Base-by-base conservation (phyloP, 805 yeast genomes). In the Lipomyces yamadae region DNA sequence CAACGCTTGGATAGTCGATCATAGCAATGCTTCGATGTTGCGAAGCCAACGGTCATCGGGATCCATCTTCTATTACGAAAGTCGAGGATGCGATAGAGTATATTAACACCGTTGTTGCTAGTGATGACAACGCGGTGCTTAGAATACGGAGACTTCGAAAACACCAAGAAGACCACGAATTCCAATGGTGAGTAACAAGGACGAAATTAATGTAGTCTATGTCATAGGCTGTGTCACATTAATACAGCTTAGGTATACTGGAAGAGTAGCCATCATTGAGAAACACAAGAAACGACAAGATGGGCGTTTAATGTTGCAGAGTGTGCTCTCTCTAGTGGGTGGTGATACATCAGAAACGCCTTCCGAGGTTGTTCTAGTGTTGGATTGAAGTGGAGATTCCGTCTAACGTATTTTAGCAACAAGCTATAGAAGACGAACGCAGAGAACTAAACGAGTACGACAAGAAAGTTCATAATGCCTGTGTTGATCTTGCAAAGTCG, bases 111-210 rank as follows among this genome's bases (percentile, higher is more conserved):
- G 24, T n/a, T 1, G 37, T 68, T 8, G 52, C 42, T 4, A n/a
- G 15, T 5, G 64, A 65, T 35, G 52, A 7, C 10, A 24, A 18
- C 7, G 42, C 37, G 2, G 33, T 64, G 6, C 24, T 48, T 4
- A 62, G 70, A 32, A 50, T 67, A n/a, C 55, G 39, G 45, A 54
- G 52, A 7, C 58, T 67, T 66, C 35, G 54, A 50, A 39, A 60
- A 30, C 67, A 68, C 32, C 71, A 68, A 33, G 65, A 67, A 13
- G 68, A 58, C 5, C 70, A 68, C 37, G 71, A 68, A 35, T 54
- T 45, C 45, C 67, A 58, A 57, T 68, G 71, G 71, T 67, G 29
- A 5, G 53, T 11, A 33, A 55, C 8, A 2, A 11, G 24, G 34
- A 3, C 3, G 35, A 13, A 39, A 42, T n/a, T 13, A 15, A 15